Percentiles rank a stretch among this genome's conserved stretches.
Conservation (phyloP, 805 yeast species). For the Osmozyma mogii region DNA sequence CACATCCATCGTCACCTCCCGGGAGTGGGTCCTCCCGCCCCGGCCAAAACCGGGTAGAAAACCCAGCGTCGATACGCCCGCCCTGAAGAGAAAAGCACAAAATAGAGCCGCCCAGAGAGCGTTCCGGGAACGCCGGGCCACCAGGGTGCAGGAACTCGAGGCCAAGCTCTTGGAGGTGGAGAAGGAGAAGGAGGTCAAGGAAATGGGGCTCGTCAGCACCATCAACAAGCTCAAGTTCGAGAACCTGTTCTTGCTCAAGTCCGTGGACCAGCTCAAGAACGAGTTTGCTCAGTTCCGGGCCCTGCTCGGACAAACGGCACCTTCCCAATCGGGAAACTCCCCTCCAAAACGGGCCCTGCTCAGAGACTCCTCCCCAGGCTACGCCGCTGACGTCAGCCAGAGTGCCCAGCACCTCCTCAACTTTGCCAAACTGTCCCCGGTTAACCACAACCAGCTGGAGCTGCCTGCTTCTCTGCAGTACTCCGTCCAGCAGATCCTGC, state of each 20-base stretch:
- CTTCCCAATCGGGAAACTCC: constrained; percentile 1
- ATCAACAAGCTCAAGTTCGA: constrained; percentile 41
- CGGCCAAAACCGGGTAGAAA: constrained; percentile 56
- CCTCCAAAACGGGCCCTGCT: constrained; percentile 1
- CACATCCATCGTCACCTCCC: constrained; percentile 49
- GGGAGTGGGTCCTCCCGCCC: constrained; percentile 55
- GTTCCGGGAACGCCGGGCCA: constrained; percentile 80
- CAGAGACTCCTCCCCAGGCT: neutral
- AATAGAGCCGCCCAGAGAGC: constrained; percentile 94
- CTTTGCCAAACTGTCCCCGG: constrained; percentile 12
- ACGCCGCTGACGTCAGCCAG: constrained; percentile 10
- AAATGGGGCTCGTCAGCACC: constrained; percentile 45
- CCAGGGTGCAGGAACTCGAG: constrained; percentile 72
- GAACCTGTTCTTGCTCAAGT: constrained; percentile 35
- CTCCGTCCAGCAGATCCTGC: constrained; percentile 43
- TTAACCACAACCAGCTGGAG: constrained; percentile 10
- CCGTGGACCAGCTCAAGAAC: constrained; percentile 33
- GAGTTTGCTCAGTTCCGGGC: constrained; percentile 19
- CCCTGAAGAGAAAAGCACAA: constrained; percentile 80
- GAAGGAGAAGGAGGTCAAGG: constrained; percentile 54
- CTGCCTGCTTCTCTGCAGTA: constrained; percentile 23
- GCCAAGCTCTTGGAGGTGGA: constrained; percentile 59
- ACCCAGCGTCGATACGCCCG: constrained; percentile 71
- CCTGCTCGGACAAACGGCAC: constrained; percentile 3
- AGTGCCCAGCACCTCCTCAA: constrained; percentile 14